A percentile compares a stretch with the other conserved stretches of the same genome.
Conservation (phyloP, 2,329 filamentous ascomycete genomes). For the Botrytis aclada region DNA sequence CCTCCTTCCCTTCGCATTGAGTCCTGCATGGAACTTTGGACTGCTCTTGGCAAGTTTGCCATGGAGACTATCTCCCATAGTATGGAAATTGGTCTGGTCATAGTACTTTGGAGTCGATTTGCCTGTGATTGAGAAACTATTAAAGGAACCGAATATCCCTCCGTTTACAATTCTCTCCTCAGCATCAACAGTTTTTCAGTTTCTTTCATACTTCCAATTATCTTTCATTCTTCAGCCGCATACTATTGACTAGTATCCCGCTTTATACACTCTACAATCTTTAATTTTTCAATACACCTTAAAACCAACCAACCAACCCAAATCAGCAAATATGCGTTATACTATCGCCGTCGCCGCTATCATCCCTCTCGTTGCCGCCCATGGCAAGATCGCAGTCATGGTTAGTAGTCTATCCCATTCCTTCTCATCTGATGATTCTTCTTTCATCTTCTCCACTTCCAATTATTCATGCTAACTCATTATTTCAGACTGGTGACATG, state of each 20-base stretch:
- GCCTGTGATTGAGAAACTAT: slow-evolving; percentile 25
- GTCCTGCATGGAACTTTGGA: slow-evolving; percentile 16
- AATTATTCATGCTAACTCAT: slow-evolving; percentile 14
- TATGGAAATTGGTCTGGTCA: neutral
- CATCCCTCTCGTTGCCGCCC: slow-evolving; percentile 55
- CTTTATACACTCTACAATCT: slow-evolving; percentile 30
- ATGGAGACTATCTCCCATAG: neutral
- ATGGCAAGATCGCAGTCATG: slow-evolving; percentile 53
- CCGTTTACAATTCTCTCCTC: slow-evolving; percentile 27
- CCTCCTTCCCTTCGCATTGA: neutral
- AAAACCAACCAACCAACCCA: slow-evolving; percentile 20
- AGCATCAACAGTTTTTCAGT: slow-evolving; percentile 32
- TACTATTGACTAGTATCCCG: slow-evolving; percentile 36
- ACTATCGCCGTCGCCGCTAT: slow-evolving; percentile 44
- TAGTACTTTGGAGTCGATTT: neutral
- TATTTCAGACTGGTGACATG: slow-evolving; percentile 37
- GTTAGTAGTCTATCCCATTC: slow-evolving; percentile 22
- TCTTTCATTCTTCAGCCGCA: slow-evolving; percentile 28
- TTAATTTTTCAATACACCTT: slow-evolving; percentile 19
- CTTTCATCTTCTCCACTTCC: neutral
- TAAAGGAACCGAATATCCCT: slow-evolving; percentile 30
- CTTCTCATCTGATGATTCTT: neutral
- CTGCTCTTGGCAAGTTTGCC: slow-evolving; percentile 24
- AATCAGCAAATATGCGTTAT: slow-evolving; percentile 32
- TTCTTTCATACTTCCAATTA: slow-evolving; percentile 23